A percentile compares a stretch with the other conserved stretches of the same genome.
phyloP scores from a whole-genome alignment of 139 green algal genomes.

The Ettlia oleoabundans region DNA sequence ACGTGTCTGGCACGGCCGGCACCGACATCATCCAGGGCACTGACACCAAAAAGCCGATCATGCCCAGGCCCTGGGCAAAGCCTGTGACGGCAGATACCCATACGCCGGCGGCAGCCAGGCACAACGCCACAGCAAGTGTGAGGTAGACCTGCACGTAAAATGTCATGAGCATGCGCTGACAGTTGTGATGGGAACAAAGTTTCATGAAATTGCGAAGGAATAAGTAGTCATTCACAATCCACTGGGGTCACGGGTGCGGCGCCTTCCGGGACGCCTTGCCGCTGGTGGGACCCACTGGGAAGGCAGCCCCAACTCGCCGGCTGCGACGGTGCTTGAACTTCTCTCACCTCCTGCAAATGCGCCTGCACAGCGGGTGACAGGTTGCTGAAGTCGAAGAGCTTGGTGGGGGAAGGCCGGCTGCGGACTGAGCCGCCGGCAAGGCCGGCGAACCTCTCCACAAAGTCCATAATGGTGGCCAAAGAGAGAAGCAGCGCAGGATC shows the following conservation, averaged over 20 bases:
- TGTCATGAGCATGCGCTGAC: background rate
- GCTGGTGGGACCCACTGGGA: too few species aligned
- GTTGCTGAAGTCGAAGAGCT: conserved; percentile 19
- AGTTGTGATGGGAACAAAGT: too few species aligned
- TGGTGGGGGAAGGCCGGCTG: background rate
- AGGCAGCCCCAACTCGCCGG: too few species aligned
- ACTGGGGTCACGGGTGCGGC: too few species aligned
- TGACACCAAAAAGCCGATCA: conserved; percentile 56
- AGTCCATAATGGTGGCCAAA: conserved; percentile 22
- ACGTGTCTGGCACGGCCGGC: conserved; percentile 35
- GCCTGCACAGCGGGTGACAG: conserved; percentile 48
- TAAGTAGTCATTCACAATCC: too few species aligned
- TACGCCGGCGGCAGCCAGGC: background rate
- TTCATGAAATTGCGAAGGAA: too few species aligned
- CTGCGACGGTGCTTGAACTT: too few species aligned
- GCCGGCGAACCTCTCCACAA: conserved; percentile 15
- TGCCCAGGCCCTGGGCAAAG: conserved; percentile 39
- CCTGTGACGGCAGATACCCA: background rate
- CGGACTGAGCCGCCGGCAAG: background rate
- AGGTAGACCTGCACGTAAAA: conserved; percentile 62
- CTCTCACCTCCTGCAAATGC: conserved; percentile 54
- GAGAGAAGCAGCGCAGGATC: background rate
- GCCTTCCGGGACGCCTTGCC: too few species aligned
- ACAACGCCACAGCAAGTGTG: conserved; percentile 60
- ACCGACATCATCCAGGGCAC: conserved; percentile 52